Evolutionary conservation across 2,329 filamentous ascomycete species (phyloP).

Genomic region (Talaromyces verruculosus): DNA sequence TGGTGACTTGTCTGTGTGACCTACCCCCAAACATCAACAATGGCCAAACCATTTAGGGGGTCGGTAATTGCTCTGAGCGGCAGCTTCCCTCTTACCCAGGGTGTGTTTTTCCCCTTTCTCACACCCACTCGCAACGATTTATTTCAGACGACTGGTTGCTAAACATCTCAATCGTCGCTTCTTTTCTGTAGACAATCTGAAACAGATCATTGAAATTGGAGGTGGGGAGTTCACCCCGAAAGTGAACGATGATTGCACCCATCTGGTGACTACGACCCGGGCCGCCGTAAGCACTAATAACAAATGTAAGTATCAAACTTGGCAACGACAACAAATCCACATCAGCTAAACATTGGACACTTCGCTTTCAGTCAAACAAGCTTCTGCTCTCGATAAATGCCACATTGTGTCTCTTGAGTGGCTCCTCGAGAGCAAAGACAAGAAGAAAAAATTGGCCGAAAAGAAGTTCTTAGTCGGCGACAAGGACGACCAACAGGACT

Average conservation of each 20-base stretch:
- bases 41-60: slow-evolving; percentile 33
- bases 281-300: slow-evolving; percentile 38
- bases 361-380: slow-evolving; percentile 34
- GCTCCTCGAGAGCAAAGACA: slow-evolving; percentile 57
- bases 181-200: slow-evolving; percentile 32
- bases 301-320: slow-evolving; percentile 34
- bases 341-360: background rate
- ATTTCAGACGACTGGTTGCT: background rate
- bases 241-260: slow-evolving; percentile 37
- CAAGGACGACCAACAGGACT: slow-evolving; percentile 19
- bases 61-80: slow-evolving; percentile 59
- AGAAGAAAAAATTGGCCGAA: slow-evolving; percentile 44
- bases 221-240: slow-evolving; percentile 37
- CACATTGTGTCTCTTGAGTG: slow-evolving; percentile 57
- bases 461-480: slow-evolving; percentile 37
- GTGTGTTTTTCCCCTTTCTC: slow-evolving; percentile 24
- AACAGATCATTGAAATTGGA: slow-evolving; percentile 33
- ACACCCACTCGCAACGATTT: background rate
- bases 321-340: background rate
- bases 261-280: slow-evolving; percentile 39
- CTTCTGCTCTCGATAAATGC: slow-evolving; percentile 49
- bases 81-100: slow-evolving; percentile 58
- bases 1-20: background rate
- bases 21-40: slow-evolving; percentile 18
- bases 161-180: background rate